phyloP scores from a whole-genome alignment of 163 green algal species.

The Chlorella variabilis region DNA sequence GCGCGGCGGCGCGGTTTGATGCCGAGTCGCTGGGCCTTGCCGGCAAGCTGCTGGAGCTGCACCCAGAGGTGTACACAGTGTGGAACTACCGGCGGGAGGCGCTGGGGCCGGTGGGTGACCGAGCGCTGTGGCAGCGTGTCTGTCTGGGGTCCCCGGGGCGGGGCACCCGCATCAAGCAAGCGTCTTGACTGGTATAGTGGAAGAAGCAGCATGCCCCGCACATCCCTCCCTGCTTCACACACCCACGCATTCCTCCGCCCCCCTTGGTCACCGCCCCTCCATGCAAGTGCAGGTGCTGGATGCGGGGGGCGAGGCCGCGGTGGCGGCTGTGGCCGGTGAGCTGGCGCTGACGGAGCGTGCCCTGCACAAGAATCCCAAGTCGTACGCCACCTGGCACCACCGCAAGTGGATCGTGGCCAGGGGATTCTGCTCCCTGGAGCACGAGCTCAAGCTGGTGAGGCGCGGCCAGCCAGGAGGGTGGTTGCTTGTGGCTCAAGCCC shows the following conservation, averaged over 20 bases:
- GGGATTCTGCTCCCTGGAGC: slow-evolving; percentile 66
- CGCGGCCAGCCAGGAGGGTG: no score
- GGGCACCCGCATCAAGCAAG: no score
- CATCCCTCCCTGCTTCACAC: no score
- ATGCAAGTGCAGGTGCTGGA: slow-evolving; percentile 51
- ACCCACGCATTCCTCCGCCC: no score
- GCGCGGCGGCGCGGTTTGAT: slow-evolving; percentile 26
- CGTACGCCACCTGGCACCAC: slow-evolving; percentile 94
- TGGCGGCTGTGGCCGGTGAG: slow-evolving; percentile 59
- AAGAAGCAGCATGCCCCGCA: no score
- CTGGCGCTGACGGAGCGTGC: slow-evolving; percentile 76
- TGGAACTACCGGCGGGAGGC: slow-evolving; percentile 90
- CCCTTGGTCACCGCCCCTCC: no score
- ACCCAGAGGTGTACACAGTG: slow-evolving; percentile 92
- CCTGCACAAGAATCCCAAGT: slow-evolving; percentile 89
- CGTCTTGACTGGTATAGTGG: no score
- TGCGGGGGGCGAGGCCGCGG: slow-evolving; percentile 42
- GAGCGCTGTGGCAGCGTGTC: not conserved
- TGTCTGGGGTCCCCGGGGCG: no score
- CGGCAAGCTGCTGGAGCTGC: slow-evolving; percentile 74
- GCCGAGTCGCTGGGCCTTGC: slow-evolving; percentile 50
- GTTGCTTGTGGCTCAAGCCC: no score
- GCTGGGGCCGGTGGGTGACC: slow-evolving; percentile 39
- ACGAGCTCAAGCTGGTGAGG: slow-evolving; percentile 82
- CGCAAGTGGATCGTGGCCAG: slow-evolving; percentile 78